Base-by-base conservation (phyloP, 306 rosid species). In the Casuarina glauca region DNA sequence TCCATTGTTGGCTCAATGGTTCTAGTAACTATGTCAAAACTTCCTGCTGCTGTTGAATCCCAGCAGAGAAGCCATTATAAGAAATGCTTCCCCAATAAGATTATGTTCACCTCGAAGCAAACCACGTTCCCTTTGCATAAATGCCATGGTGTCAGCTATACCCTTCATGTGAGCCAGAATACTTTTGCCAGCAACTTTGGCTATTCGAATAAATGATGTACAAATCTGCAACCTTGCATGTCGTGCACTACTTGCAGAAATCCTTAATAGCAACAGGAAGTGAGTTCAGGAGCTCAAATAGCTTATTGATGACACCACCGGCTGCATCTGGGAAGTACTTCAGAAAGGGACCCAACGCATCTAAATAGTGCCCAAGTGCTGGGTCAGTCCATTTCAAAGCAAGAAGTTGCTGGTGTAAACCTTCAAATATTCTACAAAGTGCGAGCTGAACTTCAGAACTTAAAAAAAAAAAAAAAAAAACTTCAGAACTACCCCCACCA, bases 91-190 rank as follows among this genome's bases (percentile, higher is more conserved):
- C n/a, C 93, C 97, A 5, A 95, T 81, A 84, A 95, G 91, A 89
- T 95, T 95, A 78, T 95, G 99, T 83, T 95, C 99, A 72, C 97
- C 93, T 79, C 90, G 93, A 74, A 82, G 99, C 79, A 95, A 86
- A 72, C 91, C 50, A 61, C 97, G 97, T 75, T 91, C 97, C 87
- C 86, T 89, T 93, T 91, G 96, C 88, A 95, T 85, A 81, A 87
- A 84, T 19, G 88, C 90, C 90, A 93, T 92, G 69, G 96, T 89
- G 76, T 95, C 97, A 19, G 98, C 99, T 86, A 95, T 90, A 77
- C 89, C 97, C 99, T 95, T 95, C 99, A 95, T 91, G 83, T 95
- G 99, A 82, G 99, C 97, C 84, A 95, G 86, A 79, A 93, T 82
- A 79, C 97, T 90, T 90, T 86, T 91, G 82, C 93, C 97, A 78